Evolutionary conservation across 495 filamentous ascomycete species (phyloP).

Genomic region (Aspergillus carlsbadensis): DNA sequence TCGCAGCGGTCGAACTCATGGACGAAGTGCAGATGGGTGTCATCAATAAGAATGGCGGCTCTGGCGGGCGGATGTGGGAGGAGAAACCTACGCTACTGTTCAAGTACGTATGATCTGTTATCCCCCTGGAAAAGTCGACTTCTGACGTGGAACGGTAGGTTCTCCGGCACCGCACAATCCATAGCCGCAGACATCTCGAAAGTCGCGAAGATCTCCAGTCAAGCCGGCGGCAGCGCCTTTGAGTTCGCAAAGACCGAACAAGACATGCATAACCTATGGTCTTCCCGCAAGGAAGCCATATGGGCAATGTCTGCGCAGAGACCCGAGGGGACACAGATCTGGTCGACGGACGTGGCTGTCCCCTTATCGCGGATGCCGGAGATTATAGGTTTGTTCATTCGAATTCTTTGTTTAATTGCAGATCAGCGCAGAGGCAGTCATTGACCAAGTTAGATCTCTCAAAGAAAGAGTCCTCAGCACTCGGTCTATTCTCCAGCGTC

Average conservation of each 20-base stretch:
- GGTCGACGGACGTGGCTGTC: slow-evolving; percentile 83
- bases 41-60: slow-evolving; percentile 71
- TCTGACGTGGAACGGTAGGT: slow-evolving; percentile 43
- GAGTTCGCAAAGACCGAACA: slow-evolving; percentile 67
- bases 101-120: slow-evolving; percentile 57
- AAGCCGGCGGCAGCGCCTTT: slow-evolving; percentile 61
- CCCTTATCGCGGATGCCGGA: slow-evolving; percentile 78
- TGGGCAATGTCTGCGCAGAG: slow-evolving; percentile 55
- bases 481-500: slow-evolving; percentile 77
- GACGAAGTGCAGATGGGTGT: slow-evolving; percentile 87
- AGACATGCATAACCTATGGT: slow-evolving; percentile 76
- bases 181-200: slow-evolving; percentile 77
- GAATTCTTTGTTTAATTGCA: too few species aligned
- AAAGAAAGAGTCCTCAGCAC: slow-evolving; percentile 76
- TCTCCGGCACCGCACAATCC: slow-evolving; percentile 63
- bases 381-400: slow-evolving; percentile 60
- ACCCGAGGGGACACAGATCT: slow-evolving; percentile 55
- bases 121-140: background rate
- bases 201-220: slow-evolving; percentile 61
- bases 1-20: slow-evolving; percentile 80
- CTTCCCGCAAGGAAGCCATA: slow-evolving; percentile 77
- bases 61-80: slow-evolving; percentile 67
- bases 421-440: too few species aligned
- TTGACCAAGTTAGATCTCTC: slow-evolving; percentile 55
- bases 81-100: slow-evolving; percentile 83